These are phyloP conservation scores for Saturnispora silvae DNA, from an alignment of 805 yeast species.

Conservation along the genomic window DNA sequence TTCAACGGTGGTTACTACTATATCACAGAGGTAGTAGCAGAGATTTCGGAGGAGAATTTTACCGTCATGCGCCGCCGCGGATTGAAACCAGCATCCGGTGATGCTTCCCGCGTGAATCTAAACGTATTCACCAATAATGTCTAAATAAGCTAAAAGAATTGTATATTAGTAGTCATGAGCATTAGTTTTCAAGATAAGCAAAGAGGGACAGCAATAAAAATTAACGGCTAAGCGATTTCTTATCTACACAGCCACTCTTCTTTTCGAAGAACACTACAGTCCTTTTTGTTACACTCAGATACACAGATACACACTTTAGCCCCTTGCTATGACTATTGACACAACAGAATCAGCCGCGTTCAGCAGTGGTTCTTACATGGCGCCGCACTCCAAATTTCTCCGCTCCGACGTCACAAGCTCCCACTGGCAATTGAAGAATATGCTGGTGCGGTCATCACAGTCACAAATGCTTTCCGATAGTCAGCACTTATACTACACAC, in stretches of 20 bases:
- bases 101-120: slow-evolving; percentile 16
- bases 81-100: slow-evolving; percentile 12
- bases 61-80: slow-evolving; percentile 20
- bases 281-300: no score
- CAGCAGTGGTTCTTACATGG: slow-evolving; percentile 2
- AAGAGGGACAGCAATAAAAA: no score
- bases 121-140: slow-evolving; percentile 27
- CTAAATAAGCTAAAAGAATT: slow-evolving; percentile 4
- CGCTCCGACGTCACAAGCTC: slow-evolving; percentile 10
- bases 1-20: slow-evolving; percentile 72
- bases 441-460: slow-evolving; percentile 42
- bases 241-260: background rate
- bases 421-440: slow-evolving; percentile 79
- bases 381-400: slow-evolving; percentile 4
- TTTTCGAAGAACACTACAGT: no score
- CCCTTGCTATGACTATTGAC: slow-evolving; percentile 3
- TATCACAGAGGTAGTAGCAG: slow-evolving; percentile 51
- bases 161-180: background rate
- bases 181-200: slow-evolving; percentile 1
- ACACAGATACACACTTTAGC: background rate
- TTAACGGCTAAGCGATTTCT: no score
- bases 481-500: slow-evolving; percentile 40
- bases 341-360: background rate
- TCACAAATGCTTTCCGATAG: background rate
- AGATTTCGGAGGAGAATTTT: slow-evolving; percentile 26